Base-by-base conservation (phyloP, 2,329 filamentous ascomycete species). In the Penicillium sumatraense region DNA sequence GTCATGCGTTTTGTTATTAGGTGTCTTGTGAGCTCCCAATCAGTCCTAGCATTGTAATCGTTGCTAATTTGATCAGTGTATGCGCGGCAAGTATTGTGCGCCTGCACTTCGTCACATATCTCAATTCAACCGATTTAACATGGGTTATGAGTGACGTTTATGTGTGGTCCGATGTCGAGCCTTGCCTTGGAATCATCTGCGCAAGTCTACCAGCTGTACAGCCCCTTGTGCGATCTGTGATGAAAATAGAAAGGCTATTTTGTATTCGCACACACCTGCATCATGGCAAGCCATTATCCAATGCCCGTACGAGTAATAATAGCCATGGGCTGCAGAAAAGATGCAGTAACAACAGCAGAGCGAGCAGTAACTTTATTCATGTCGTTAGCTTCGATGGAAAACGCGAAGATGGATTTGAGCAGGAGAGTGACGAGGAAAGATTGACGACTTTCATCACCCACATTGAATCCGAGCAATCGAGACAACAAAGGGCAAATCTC, bases 201-300 rank as follows among this genome's bases (percentile, higher is more conserved):
- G 56, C 52, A 16, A 53, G 50, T 16, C 49, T 61, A 9, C 56
- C 58, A 2, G 46, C 53, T 13, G 47, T 61, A 35, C 41, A 52
- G 20, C 56, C 56, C 7, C 40, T 73, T 14, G 49, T 56, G 14
- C 53, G 49, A 45, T 52, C 42, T 24, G 53, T 46, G 5, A 49
- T 56, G 16, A 48, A 52, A 23, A 16, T 52, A 3, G 53, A 56
- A 33, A 42, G n/a, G 10, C 27, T 49, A 10, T 21, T 56, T 16
- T 44, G 33, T 11, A 38, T 52, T 20, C 35, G 29, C 21, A 5
- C 29, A 23, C 42, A 26, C 3, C 18, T 29, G 10, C 27, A 35
- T 36, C 3, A 13, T 29, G 16, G 13, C 23, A 26, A 36, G 44
- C 18, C 9, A 14, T 23, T 18, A 16, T 20, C 47, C 45, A 14